A percentile compares a stretch with the other conserved stretches of the same genome.
These are phyloP conservation scores for Tetratostichococcus sp. DNA, from an alignment of 139 green algal species.

Conservation along the genomic window DNA sequence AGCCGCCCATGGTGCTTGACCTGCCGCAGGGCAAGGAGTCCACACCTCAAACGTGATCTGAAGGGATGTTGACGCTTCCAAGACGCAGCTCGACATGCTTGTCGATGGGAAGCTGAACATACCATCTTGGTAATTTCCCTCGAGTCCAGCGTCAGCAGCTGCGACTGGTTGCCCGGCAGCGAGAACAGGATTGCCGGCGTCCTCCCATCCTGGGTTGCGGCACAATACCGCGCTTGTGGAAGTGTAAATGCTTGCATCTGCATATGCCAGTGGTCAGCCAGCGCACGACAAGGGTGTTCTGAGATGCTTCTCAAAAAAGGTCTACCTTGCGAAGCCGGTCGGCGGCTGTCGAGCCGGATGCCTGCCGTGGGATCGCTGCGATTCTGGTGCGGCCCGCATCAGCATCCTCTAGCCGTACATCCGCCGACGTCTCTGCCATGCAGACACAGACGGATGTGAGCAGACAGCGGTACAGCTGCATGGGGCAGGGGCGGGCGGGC, in stretches of 20 bases:
- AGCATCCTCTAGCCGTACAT: neutral
- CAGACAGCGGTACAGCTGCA: too few species aligned
- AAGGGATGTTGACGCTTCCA: too few species aligned
- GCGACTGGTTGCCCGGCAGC: slow-evolving; percentile 11
- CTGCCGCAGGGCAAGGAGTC: neutral
- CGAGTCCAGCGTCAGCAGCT: slow-evolving; percentile 28
- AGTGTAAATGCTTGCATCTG: too few species aligned
- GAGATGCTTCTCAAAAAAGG: neutral
- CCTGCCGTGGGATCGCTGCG: slow-evolving; percentile 4
- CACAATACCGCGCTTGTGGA: too few species aligned
- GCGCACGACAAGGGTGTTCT: too few species aligned
- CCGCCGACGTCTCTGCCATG: neutral
- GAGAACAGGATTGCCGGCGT: slow-evolving; percentile 34
- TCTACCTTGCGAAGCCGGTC: slow-evolving; percentile 10
- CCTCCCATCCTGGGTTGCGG: slow-evolving; percentile 7
- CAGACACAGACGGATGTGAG: too few species aligned
- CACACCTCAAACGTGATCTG: neutral
- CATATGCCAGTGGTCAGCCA: too few species aligned
- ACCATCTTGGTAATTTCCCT: neutral
- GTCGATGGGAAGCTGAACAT: neutral
- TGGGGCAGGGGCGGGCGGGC: too few species aligned
- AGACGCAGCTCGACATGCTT: too few species aligned
- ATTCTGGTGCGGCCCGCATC: slow-evolving; percentile 1
- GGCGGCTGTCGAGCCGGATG: slow-evolving; percentile 1
- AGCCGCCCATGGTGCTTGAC: slow-evolving; percentile 21